These are phyloP conservation scores for Ogataea methanolica DNA, from an alignment of 805 yeast genomes.

Conservation along the genomic window DNA sequence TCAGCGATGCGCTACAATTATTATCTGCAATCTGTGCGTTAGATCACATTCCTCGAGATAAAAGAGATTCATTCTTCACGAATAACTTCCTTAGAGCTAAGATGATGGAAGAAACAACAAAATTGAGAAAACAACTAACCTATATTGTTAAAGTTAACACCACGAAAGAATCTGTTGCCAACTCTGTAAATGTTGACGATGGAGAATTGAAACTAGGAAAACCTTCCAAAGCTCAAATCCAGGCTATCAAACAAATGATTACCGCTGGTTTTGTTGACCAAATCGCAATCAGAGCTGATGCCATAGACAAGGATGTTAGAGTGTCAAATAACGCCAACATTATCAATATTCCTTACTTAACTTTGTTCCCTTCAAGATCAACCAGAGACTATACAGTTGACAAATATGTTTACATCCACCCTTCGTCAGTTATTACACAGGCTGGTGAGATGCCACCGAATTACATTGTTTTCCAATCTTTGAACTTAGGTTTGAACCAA, in stretches of 20 bases:
- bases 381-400: slow-evolving; percentile 37
- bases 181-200: slow-evolving; percentile 31
- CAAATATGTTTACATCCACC: slow-evolving; percentile 72
- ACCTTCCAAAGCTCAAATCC: slow-evolving; percentile 66
- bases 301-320: slow-evolving; percentile 56
- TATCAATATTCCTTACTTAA: slow-evolving; percentile 59
- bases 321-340: slow-evolving; percentile 55
- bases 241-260: slow-evolving; percentile 84
- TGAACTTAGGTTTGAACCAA: slow-evolving; percentile 51
- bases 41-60: slow-evolving; percentile 63
- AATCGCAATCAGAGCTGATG: slow-evolving; percentile 79
- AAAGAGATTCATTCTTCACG: slow-evolving; percentile 42
- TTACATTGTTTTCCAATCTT: slow-evolving; percentile 66
- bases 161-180: slow-evolving; percentile 55
- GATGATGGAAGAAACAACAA: slow-evolving; percentile 77
- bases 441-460: slow-evolving; percentile 73
- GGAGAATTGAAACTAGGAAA: slow-evolving; percentile 52
- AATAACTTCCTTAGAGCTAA: slow-evolving; percentile 72
- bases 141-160: slow-evolving; percentile 68
- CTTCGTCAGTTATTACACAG: slow-evolving; percentile 58
- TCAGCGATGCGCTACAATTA: slow-evolving; percentile 70
- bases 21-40: slow-evolving; percentile 83
- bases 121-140: slow-evolving; percentile 74
- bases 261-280: slow-evolving; percentile 92
- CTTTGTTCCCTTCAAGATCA: slow-evolving; percentile 42